A percentile compares a stretch with the other conserved stretches of the same genome.
These are phyloP conservation scores for Plasmodium coatneyi DNA, from an alignment of 169 alveolate species.

Conservation along the genomic window DNA sequence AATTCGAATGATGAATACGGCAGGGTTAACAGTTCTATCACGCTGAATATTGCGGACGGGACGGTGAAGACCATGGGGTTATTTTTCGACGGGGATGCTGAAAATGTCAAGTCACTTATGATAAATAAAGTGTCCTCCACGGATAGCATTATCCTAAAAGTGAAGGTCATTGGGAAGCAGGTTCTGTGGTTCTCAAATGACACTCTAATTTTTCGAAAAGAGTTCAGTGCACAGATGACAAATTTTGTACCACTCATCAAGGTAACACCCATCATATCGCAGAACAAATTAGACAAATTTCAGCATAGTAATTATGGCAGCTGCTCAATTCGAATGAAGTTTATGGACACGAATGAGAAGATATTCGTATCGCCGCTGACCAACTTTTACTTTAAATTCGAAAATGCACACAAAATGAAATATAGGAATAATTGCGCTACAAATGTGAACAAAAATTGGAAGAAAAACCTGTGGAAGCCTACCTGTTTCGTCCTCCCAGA, in stretches of 20 bases:
- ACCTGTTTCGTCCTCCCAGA: constrained; percentile 42
- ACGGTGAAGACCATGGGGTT: constrained; percentile 31
- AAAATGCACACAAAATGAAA: constrained; percentile 61
- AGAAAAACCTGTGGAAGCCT: constrained; percentile 48
- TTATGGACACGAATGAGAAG: constrained; percentile 37
- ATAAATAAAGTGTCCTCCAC: constrained; percentile 7
- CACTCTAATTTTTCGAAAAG: constrained; percentile 13
- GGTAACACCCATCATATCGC: neutral
- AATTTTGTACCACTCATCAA: constrained; percentile 44
- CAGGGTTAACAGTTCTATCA: constrained; percentile 11
- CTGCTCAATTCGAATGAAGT: constrained; percentile 35
- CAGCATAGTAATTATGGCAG: neutral
- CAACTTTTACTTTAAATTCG: constrained; percentile 46
- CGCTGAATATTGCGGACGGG: constrained; percentile 23
- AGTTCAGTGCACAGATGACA: constrained; percentile 11
- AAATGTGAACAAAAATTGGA: constrained; percentile 16
- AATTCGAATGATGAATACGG: neutral
- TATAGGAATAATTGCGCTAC: constrained; percentile 32
- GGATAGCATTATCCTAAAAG: constrained; percentile 4
- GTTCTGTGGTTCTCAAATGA: constrained; percentile 61
- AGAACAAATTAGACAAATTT: neutral
- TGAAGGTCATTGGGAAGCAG: constrained; percentile 61
- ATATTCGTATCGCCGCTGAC: constrained; percentile 21
- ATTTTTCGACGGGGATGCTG: neutral
- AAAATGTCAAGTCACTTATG: constrained; percentile 4